phyloP scores from a whole-genome alignment of 192 early-diverging fungal genomes.

The Linnemannia hyalina region DNA sequence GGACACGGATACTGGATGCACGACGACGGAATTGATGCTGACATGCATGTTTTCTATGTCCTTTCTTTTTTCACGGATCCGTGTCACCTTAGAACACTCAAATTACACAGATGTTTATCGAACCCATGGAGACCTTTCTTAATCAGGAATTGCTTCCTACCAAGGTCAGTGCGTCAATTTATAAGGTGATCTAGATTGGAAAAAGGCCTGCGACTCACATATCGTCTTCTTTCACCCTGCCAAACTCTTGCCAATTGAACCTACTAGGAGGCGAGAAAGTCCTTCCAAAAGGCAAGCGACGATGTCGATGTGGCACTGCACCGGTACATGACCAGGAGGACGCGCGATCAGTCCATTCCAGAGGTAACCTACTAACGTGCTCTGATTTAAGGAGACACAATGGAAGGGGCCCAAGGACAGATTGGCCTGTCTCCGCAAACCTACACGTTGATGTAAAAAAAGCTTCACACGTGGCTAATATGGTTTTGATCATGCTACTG shows the following conservation, averaged over 20 bases:
- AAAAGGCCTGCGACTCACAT: background rate
- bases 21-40: background rate
- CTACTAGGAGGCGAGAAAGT: slow-evolving; percentile 68
- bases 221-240: background rate
- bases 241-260: background rate
- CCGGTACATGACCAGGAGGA: slow-evolving; percentile 72
- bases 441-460: too few relatives aligned
- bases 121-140: slow-evolving; percentile 74
- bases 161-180: slow-evolving; percentile 57
- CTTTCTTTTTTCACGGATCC: background rate
- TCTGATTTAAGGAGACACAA: slow-evolving; percentile 33
- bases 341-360: slow-evolving; percentile 69
- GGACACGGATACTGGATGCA: background rate
- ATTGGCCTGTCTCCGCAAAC: background rate
- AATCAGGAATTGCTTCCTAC: slow-evolving; percentile 65
- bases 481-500: background rate
- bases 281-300: slow-evolving; percentile 73
- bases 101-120: slow-evolving; percentile 77
- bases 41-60: slow-evolving; percentile 1
- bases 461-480: background rate
- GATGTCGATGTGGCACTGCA: slow-evolving; percentile 69
- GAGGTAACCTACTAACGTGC: slow-evolving; percentile 60
- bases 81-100: slow-evolving; percentile 65
- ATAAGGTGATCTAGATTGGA: background rate
- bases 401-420: background rate